Percentiles rank a stretch among this genome's conserved stretches.
Conservation (phyloP, 257 asterid species). For the Paulownia fortunei region DNA sequence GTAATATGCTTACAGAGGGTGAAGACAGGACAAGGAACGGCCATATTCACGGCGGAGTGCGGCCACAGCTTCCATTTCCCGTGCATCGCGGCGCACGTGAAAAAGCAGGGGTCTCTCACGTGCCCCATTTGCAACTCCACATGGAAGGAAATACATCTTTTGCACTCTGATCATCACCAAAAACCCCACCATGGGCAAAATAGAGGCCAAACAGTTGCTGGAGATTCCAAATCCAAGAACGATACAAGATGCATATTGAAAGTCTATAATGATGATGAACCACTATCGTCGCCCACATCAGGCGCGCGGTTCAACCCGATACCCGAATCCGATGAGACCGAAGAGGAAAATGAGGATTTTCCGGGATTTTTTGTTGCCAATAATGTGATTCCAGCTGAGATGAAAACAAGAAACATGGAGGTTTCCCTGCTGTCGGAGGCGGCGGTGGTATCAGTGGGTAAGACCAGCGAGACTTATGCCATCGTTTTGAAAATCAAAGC, state of each 20-base stretch:
- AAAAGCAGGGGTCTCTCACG: slow-evolving; percentile 49
- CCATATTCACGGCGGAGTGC: slow-evolving; percentile 87
- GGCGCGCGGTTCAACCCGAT: slow-evolving; percentile 72
- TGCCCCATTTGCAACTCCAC: slow-evolving; percentile 66
- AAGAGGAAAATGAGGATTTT: slow-evolving; percentile 64
- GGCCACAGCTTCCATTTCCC: slow-evolving; percentile 76
- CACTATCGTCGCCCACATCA: slow-evolving; percentile 61
- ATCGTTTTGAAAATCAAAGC: slow-evolving; percentile 61
- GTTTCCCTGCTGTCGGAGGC: slow-evolving; percentile 55
- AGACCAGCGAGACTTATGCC: slow-evolving; percentile 55
- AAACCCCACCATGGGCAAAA: background rate
- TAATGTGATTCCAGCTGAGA: background rate
- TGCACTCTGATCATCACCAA: background rate
- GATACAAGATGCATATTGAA: slow-evolving; percentile 40
- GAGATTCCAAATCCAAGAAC: background rate
- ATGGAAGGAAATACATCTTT: slow-evolving; percentile 64
- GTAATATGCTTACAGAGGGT: slow-evolving; percentile 61
- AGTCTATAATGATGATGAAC: slow-evolving; percentile 78
- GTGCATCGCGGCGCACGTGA: slow-evolving; percentile 65
- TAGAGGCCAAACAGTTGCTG: background rate
- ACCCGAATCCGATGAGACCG: slow-evolving; percentile 74
- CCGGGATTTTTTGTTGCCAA: slow-evolving; percentile 50
- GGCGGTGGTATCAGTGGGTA: slow-evolving; percentile 62
- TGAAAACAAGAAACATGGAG: slow-evolving; percentile 38
- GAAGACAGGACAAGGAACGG: slow-evolving; percentile 76